Evolutionary conservation across 768 basidiomycete species (phyloP), one percentile per base, ranked within the genome.

Genomic region (Tremella mesenterica): DNA sequence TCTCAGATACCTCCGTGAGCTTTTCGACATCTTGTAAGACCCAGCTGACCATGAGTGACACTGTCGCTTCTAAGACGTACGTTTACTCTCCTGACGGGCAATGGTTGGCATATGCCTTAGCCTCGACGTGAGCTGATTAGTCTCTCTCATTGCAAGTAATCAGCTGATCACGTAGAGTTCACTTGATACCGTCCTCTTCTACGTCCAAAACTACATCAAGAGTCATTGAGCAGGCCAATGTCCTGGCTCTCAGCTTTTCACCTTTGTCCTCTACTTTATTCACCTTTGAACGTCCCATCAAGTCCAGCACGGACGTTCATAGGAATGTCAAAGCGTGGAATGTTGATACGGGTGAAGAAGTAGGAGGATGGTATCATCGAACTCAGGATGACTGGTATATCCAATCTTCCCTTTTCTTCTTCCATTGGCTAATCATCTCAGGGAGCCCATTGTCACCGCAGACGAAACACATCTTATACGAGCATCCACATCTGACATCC

Each of bases 241-340:
- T 86, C 57, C 71, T 90, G 48, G 95, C 96, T 68, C 71, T 96
- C 63, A 80, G 80, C 64, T 95, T 99, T 75, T 97, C 93, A 5
- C 92, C 95, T 9, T 81, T 86, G 56, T 92, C 89, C 33, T 89
- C 86, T 0, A 96, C 88, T 74, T 69, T 99, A 38, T 92, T 89
- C 49, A 92, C 88, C 44, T 97, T 92, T 88, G 92, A 96, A 76
- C 82, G 95, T 54, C 88, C 85, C 81, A 82, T 83, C 64, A 95
- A 95, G 76, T 80, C 86, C 46, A 92, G 90, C 71, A 91, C 91
- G 60, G 88, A 86, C 14, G 88, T 90, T 74, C 87, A 93, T 79
- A 92, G 87, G 77, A 99, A 99, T 72, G 81, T 92, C 55, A 83
- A 87, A 54, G 79, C 96, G 59, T 99, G 91, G 79, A 85, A 85